Conservation (phyloP, 176 grass and related monocot species). For the Zoysia pacifica region DNA sequence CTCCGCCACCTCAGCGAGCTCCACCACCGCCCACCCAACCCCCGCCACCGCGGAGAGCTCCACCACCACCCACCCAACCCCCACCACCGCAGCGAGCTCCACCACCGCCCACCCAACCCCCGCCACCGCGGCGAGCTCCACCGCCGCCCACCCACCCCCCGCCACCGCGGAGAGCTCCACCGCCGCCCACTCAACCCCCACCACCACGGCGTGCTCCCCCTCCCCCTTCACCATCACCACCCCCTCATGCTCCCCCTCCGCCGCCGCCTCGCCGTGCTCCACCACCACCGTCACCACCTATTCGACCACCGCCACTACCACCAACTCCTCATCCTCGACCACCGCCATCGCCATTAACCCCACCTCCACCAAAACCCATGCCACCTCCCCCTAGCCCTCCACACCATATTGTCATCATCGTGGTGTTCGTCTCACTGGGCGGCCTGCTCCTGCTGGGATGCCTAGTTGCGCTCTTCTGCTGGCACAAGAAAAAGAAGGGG, state of each 20-base stretch:
- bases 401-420: constrained; percentile 59
- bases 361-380: constrained; percentile 14
- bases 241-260: neutral
- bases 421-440: constrained; percentile 67
- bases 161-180: constrained; percentile 5
- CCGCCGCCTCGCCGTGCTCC: constrained; percentile 19
- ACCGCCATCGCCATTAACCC: neutral
- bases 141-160: constrained; percentile 25
- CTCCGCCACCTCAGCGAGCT: constrained; percentile 26
- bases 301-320: neutral
- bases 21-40: constrained; percentile 11
- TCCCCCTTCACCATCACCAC: neutral
- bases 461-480: constrained; percentile 65
- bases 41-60: neutral
- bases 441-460: constrained; percentile 68
- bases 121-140: constrained; percentile 10
- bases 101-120: neutral
- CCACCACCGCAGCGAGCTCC: constrained; percentile 13
- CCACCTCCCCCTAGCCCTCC: constrained; percentile 54
- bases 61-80: constrained; percentile 15
- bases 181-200: neutral
- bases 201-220: neutral
- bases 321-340: constrained; percentile 20
- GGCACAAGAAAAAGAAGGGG: constrained; percentile 62
- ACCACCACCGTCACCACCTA: constrained; percentile 44